Conservation (phyloP, 2,329 filamentous ascomycete genomes). For the Sarocladium strictum region DNA sequence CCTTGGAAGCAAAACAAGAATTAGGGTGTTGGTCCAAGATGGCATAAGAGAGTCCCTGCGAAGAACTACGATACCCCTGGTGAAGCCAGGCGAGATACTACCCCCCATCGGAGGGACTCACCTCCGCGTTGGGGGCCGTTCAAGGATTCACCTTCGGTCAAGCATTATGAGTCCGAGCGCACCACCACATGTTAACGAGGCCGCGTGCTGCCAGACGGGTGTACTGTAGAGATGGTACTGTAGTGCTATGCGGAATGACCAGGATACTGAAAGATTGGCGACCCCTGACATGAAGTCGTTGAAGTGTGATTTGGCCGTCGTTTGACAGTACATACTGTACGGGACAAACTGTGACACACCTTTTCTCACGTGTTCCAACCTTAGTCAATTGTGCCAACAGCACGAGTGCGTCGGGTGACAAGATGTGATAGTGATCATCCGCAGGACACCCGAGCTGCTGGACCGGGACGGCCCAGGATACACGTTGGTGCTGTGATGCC, state of each 20-base stretch:
- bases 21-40: not conserved
- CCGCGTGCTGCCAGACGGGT: not conserved
- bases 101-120: not conserved
- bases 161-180: not conserved
- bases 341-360: not conserved
- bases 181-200: not conserved
- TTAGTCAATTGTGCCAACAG: not conserved
- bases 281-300: not conserved
- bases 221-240: not conserved
- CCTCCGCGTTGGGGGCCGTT: constrained; percentile 1
- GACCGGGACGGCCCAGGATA: not conserved
- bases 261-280: not conserved
- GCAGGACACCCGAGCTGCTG: not conserved
- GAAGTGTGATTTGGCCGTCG: not conserved
- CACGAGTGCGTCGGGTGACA: not conserved
- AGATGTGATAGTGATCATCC: not conserved
- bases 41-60: not conserved
- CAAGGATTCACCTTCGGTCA: constrained; percentile 1
- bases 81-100: not conserved
- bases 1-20: not conserved
- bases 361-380: not conserved
- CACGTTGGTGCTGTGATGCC: not conserved
- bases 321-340: not conserved
- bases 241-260: not conserved
- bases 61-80: not conserved